Percentiles rank a stretch among this genome's conserved stretches.
These are phyloP conservation scores for Raffaelea albimanens DNA, from an alignment of 2,329 filamentous ascomycete genomes.

Conservation along the genomic window DNA sequence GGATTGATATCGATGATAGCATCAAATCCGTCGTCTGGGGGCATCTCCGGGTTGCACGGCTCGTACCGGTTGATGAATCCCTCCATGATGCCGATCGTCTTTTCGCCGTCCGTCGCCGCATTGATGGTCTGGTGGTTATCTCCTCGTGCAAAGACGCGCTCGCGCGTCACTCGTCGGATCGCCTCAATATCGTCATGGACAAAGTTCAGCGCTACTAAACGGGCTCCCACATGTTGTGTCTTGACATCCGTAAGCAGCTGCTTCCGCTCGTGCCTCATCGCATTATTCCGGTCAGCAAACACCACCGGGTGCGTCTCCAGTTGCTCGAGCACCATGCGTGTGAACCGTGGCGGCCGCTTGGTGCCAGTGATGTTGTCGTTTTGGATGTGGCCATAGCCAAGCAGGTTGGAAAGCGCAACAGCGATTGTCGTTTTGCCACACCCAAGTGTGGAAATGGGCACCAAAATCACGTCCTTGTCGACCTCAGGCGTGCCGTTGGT, in stretches of 20 bases:
- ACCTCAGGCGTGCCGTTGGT: constrained; percentile 40
- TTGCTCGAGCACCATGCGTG: constrained; percentile 55
- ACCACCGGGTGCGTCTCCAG: constrained; percentile 62
- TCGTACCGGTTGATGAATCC: constrained; percentile 85
- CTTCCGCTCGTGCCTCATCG: constrained; percentile 75
- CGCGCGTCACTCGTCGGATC: constrained; percentile 65
- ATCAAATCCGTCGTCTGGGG: constrained; percentile 79
- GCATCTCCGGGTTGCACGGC: constrained; percentile 52
- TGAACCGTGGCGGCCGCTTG: constrained; percentile 69
- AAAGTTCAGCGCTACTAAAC: constrained; percentile 80
- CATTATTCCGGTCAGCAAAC: constrained; percentile 90
- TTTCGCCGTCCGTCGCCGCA: constrained; percentile 60
- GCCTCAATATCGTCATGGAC: constrained; percentile 68
- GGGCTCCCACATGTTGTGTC: constrained; percentile 50
- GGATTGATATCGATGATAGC: constrained; percentile 78
- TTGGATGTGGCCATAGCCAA: constrained; percentile 86
- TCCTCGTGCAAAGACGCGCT: constrained; percentile 73
- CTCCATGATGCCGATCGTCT: constrained; percentile 88
- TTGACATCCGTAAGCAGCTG: constrained; percentile 78
- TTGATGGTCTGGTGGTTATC: constrained; percentile 98
- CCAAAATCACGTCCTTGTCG: constrained; percentile 64
- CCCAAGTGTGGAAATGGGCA: constrained; percentile 85
- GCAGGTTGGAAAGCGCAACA: constrained; percentile 69
- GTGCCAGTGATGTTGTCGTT: constrained; percentile 91
- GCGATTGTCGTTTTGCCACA: constrained; percentile 96